Percentiles rank a stretch among this genome's conserved stretches.
phyloP scores from a whole-genome alignment of 192 early-diverging fungal genomes.

The Spizellomyces punctatus region DNA sequence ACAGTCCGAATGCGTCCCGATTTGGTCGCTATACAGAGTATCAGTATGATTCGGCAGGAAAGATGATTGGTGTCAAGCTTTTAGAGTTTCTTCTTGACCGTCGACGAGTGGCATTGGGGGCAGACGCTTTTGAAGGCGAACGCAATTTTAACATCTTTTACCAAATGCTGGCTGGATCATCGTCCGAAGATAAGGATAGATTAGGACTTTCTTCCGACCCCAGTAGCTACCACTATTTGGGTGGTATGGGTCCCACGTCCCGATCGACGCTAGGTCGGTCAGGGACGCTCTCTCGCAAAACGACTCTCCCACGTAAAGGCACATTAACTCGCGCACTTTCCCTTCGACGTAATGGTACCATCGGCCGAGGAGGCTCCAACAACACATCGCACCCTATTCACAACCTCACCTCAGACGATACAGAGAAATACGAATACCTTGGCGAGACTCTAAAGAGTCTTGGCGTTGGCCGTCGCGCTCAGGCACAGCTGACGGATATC shows the following conservation, averaged over 20 bases:
- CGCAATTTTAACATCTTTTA: slow-evolving; percentile 94
- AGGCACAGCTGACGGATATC: slow-evolving; percentile 68
- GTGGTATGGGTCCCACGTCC: slow-evolving; percentile 3
- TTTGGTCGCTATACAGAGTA: slow-evolving; percentile 81
- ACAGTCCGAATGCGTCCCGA: slow-evolving; percentile 67
- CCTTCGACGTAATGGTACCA: background rate
- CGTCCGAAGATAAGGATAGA: slow-evolving; percentile 59
- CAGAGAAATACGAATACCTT: slow-evolving; percentile 9
- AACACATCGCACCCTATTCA: slow-evolving; percentile 7
- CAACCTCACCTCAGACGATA: slow-evolving; percentile 16
- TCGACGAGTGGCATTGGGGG: slow-evolving; percentile 61
- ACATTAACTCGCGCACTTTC: slow-evolving; percentile 13
- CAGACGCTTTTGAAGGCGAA: slow-evolving; percentile 43
- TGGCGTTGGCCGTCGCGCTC: slow-evolving; percentile 52
- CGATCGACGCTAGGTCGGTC: slow-evolving; percentile 24
- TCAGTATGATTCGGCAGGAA: slow-evolving; percentile 85
- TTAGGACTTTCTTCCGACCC: slow-evolving; percentile 63
- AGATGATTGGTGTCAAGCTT: slow-evolving; percentile 77
- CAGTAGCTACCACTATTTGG: slow-evolving; percentile 29
- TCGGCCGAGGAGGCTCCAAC: slow-evolving; percentile 1
- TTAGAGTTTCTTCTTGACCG: slow-evolving; percentile 85
- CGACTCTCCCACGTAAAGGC: slow-evolving; percentile 1
- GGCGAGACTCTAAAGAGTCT: slow-evolving; percentile 29
- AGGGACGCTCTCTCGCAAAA: background rate
- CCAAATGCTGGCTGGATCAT: slow-evolving; percentile 71